phyloP scores from a whole-genome alignment of 2,329 filamentous ascomycete genomes.

The Ceratocystis diversiconidia region DNA sequence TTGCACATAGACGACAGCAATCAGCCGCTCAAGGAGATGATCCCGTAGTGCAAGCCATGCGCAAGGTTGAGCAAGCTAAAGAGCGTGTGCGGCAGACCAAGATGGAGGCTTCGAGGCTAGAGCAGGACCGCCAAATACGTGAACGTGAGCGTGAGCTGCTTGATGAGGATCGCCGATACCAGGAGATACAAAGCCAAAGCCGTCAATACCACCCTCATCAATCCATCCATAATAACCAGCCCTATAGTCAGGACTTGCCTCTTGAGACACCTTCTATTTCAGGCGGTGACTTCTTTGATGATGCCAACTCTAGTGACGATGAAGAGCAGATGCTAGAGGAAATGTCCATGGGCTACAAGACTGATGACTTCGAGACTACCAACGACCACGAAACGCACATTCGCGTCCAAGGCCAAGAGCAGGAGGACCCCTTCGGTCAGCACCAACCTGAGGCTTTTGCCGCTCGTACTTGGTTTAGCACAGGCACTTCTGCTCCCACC shows the following conservation, averaged over 20 bases:
- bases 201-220: neutral
- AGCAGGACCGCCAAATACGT: constrained; percentile 35
- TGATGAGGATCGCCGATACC: constrained; percentile 26
- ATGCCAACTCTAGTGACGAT: constrained; percentile 51
- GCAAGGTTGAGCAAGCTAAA: constrained; percentile 60
- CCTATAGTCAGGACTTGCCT: neutral
- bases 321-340: constrained; percentile 73
- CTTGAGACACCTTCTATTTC: constrained; percentile 9
- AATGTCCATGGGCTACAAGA: constrained; percentile 68
- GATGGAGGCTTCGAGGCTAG: constrained; percentile 42
- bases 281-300: constrained; percentile 37
- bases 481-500: constrained; percentile 14
- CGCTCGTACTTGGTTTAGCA: constrained; percentile 16
- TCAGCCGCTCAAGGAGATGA: constrained; percentile 30
- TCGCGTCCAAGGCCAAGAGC: neutral
- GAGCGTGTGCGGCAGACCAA: constrained; percentile 62
- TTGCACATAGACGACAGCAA: constrained; percentile 26
- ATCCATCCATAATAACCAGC: neutral
- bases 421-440: neutral
- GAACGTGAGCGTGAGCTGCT: constrained; percentile 19
- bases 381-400: neutral
- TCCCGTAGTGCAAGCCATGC: constrained; percentile 32
- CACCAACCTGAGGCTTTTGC: neutral
- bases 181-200: constrained; percentile 2
- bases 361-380: constrained; percentile 67